Conservation (phyloP, 2,329 filamentous ascomycete species). For the Dothideomycetes sp. region DNA sequence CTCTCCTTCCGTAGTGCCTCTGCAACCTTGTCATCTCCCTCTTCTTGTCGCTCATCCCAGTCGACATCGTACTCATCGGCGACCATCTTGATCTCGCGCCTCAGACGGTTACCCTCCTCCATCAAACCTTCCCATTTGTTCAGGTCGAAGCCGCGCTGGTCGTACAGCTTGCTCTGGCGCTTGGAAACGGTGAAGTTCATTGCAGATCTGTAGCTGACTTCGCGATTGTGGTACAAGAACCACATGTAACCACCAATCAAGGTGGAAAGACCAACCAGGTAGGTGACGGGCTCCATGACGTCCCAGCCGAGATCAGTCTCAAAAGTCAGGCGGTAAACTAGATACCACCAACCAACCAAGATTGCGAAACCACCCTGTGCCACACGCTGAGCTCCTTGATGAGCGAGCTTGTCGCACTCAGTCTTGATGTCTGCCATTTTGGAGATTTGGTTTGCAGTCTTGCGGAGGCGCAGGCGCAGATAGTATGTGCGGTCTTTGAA, state of each 20-base stretch:
- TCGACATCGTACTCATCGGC: constrained; percentile 84
- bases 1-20: constrained; percentile 42
- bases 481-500: constrained; percentile 90
- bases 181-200: constrained; percentile 77
- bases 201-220: constrained; percentile 76
- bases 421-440: constrained; percentile 62
- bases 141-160: constrained; percentile 63
- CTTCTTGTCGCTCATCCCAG: constrained; percentile 66
- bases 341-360: constrained; percentile 67
- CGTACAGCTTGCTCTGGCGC: constrained; percentile 67
- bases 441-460: constrained; percentile 58
- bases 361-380: constrained; percentile 69
- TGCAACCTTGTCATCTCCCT: constrained; percentile 40
- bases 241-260: constrained; percentile 86
- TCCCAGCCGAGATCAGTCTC: constrained; percentile 77
- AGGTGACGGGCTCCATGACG: constrained; percentile 81
- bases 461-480: constrained; percentile 64
- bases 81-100: constrained; percentile 68
- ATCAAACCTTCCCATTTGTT: constrained; percentile 67
- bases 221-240: constrained; percentile 87
- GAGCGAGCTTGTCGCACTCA: constrained; percentile 69
- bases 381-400: constrained; percentile 64
- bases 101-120: constrained; percentile 65
- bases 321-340: constrained; percentile 60
- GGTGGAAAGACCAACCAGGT: constrained; percentile 73